Evolutionary conservation across 2,329 filamentous ascomycete species (phyloP).

Genomic region (Trichoderma aggressivum): DNA sequence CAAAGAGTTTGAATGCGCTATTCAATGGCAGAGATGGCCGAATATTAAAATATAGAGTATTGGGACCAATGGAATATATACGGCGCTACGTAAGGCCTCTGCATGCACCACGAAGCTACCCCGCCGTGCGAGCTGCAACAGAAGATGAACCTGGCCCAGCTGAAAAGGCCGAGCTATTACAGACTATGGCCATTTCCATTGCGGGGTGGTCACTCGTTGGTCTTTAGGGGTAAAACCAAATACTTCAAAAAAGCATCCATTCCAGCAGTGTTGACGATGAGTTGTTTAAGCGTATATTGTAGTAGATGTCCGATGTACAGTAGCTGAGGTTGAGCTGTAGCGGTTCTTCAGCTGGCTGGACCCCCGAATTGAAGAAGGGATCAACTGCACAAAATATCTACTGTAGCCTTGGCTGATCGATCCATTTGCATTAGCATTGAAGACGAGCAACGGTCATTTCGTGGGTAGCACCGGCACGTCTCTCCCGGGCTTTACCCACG

Average conservation of each 20-base stretch:
- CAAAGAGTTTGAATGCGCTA: neutral
- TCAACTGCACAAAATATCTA: neutral
- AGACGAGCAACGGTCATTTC: neutral
- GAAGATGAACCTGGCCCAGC: conserved; percentile 3
- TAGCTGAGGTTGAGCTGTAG: neutral
- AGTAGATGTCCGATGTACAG: neutral
- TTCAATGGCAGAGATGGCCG: neutral
- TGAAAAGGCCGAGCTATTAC: conserved; percentile 2
- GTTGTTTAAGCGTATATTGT: no score
- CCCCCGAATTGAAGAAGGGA: neutral
- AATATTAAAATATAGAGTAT: neutral
- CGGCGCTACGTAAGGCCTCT: neutral
- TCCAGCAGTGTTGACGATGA: neutral
- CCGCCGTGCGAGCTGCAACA: conserved; percentile 9
- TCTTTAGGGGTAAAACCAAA: neutral
- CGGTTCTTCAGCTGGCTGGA: neutral
- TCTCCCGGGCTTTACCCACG: neutral
- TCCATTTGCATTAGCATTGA: neutral
- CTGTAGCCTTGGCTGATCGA: neutral
- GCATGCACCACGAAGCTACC: neutral
- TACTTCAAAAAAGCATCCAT: neutral
- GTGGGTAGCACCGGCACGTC: neutral
- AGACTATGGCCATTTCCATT: neutral
- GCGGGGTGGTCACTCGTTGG: neutral
- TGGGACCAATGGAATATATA: neutral